Base-by-base conservation (phyloP, 495 filamentous ascomycete species). In the Mycothermus thermophilus region DNA sequence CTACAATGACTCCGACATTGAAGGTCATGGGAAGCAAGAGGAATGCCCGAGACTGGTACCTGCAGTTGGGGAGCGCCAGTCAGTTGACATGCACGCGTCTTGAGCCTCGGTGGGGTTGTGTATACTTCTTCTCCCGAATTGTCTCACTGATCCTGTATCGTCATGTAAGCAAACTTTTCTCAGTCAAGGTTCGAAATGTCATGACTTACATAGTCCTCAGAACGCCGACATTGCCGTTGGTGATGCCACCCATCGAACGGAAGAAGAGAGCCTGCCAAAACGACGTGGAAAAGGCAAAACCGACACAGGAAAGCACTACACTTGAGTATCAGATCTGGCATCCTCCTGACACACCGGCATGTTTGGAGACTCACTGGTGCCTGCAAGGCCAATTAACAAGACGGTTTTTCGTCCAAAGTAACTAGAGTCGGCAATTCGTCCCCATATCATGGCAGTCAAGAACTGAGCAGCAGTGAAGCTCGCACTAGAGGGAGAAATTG, bases 381-480 rank as follows among this genome's bases (percentile, higher is more conserved):
- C 83, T 11, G 74, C 32, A 15, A 90, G 54, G 9, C 83, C 83
- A 32, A 88, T 73, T 39, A 90, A 50, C 44, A 93, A 59, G 25
- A 87, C 80, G 20, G 74, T 78, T 52, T 83, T 85, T 15, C 83
- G 69, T 8, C 83, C 83, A 27, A 73, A 69, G 52, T 64, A 64
- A 32, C 72, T 67, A 3, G 74, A 73, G 56, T 90, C 83, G 2
- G 82, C 79, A 18, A 79, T 58, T 1, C 79, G 68, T 4, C 83
- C 83, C 83, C 83, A 90, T 15, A 82, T 50, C 53, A 92, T 82
- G n/a, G 80, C 81, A 1, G 83, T 88, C 17, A 82, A 63, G 53
- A 85, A 85, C 59, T 93, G 83, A 5, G 81, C 79, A 5, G 77
- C 79, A 0, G 82, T 82, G 50, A 90, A 93, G 40, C 73, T 73